Base-by-base conservation (phyloP, 768 basidiomycete species). In the Terana coerulea region DNA sequence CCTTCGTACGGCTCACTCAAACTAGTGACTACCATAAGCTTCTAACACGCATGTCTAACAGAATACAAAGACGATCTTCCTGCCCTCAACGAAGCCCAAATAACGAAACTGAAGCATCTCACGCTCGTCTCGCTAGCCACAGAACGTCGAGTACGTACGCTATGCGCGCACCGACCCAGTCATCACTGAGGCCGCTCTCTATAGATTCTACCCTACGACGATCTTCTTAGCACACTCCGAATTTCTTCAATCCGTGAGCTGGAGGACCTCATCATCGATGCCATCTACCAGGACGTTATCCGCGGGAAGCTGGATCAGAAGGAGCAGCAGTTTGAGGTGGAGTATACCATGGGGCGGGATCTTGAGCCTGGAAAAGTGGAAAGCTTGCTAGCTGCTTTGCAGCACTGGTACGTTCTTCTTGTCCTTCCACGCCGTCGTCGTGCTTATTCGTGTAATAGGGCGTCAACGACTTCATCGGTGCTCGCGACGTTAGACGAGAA, bases 211-310 rank as follows among this genome's bases (percentile, higher is more conserved):
- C 83, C 91, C 0, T 98, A 98, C 67, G 67, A 81, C 9, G 70
- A 77, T 30, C 79, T 98, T 1, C 78, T 91, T 6, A 64, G 79
- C 45, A 72, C 78, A 3, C 78, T 99, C 17, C 80, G 91, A 43
- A 77, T 95, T 67, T 75, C 83, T 3, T 84, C 80, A 5, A 82
- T 95, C 52, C 86, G 95, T 48, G 89, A 89, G 51, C 83, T 99
- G 2, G 95, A 99, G 67, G 95, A 98, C 69, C 82, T 98, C 57
- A 90, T 98, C 64, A 98, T 99, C 67, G 94, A 98, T 61, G 89
- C 89, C 10, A 94, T 98, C 67, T 98, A 98, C 69, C 82, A 90
- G 34, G 88, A 91, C 65, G 74, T 97, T 33, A 76, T 99, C 31
- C 83, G 83, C 44, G 95, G 93, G 9, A 93, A 91, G 63, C 84